phyloP scores from a whole-genome alignment of 306 rosid species.

The Gillenia trifoliata region DNA sequence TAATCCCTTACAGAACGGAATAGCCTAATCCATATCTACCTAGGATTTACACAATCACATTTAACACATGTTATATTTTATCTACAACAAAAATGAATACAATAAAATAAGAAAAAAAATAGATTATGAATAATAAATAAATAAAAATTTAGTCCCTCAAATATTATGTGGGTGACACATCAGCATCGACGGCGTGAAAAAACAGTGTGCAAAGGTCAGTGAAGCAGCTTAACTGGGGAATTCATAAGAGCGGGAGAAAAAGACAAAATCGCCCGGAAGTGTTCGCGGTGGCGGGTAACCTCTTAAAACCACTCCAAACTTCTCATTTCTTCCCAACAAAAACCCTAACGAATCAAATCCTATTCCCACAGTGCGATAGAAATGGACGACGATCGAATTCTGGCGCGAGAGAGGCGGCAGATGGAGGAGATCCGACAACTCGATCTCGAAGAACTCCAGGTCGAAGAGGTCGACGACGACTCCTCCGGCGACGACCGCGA shows the following conservation, averaged over 20 bases:
- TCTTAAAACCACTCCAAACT: not conserved
- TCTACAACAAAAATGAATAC: too few species aligned
- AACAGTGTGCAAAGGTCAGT: not conserved
- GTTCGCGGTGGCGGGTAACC: not conserved
- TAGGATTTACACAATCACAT: too few species aligned
- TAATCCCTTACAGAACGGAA: too few species aligned
- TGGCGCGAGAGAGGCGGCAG: constrained; percentile 75
- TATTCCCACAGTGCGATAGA: not conserved
- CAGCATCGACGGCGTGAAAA: not conserved
- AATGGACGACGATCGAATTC: constrained; percentile 51
- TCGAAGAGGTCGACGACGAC: constrained; percentile 71
- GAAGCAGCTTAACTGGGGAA: not conserved
- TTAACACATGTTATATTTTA: too few species aligned
- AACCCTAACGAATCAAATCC: not conserved
- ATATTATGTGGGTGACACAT: not conserved
- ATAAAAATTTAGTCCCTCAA: too few species aligned
- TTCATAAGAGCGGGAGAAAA: not conserved
- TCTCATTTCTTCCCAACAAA: not conserved
- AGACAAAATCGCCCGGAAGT: not conserved
- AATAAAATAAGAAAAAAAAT: too few species aligned
- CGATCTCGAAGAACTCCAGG: constrained; percentile 76
- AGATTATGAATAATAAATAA: too few species aligned
- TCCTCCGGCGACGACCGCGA: constrained; percentile 46
- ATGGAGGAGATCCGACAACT: constrained; percentile 84
- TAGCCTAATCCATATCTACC: too few species aligned